phyloP scores from a whole-genome alignment of 2,329 filamentous ascomycete species.

The Myrmaecium sp. region DNA sequence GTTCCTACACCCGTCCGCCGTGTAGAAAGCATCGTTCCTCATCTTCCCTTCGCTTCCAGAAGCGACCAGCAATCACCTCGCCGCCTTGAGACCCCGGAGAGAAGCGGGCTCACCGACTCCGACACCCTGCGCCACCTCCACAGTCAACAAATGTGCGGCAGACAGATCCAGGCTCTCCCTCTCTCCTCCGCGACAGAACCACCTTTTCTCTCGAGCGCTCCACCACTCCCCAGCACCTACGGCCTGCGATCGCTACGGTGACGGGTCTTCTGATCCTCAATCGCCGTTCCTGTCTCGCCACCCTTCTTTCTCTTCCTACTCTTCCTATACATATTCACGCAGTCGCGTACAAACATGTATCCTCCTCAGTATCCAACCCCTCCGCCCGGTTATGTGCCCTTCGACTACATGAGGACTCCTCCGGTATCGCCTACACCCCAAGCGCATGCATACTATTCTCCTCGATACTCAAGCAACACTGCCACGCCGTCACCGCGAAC shows the following conservation, averaged over 20 bases:
- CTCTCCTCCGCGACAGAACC: constrained; percentile 16
- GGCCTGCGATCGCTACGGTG: constrained; percentile 17
- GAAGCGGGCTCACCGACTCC: too few relatives aligned
- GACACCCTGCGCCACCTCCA: too few relatives aligned
- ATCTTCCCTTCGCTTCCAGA: too few relatives aligned
- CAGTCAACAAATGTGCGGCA: constrained; percentile 22
- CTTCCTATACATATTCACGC: constrained; percentile 1
- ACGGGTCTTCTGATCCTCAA: constrained; percentile 10
- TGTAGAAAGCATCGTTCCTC: too few relatives aligned
- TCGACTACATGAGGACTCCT: constrained; percentile 18
- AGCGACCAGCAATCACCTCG: too few relatives aligned
- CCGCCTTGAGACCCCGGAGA: too few relatives aligned
- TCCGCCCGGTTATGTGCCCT: constrained; percentile 20
- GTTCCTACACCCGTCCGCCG: too few relatives aligned
- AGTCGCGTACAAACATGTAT: constrained; percentile 10
- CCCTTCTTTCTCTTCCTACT: constrained; percentile 3
- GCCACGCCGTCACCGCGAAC: constrained; percentile 29
- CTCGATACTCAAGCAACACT: constrained; percentile 31
- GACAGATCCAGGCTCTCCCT: constrained; percentile 14
- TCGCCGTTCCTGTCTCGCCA: constrained; percentile 1
- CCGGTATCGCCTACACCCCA: constrained; percentile 30
- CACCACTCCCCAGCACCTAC: constrained; percentile 9
- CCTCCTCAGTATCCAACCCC: constrained; percentile 16
- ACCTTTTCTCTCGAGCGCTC: constrained; percentile 9
- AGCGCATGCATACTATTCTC: constrained; percentile 33